These are phyloP conservation scores for Cercospora zeae-maydis DNA, from an alignment of 2,329 filamentous ascomycete species.

Conservation along the genomic window DNA sequence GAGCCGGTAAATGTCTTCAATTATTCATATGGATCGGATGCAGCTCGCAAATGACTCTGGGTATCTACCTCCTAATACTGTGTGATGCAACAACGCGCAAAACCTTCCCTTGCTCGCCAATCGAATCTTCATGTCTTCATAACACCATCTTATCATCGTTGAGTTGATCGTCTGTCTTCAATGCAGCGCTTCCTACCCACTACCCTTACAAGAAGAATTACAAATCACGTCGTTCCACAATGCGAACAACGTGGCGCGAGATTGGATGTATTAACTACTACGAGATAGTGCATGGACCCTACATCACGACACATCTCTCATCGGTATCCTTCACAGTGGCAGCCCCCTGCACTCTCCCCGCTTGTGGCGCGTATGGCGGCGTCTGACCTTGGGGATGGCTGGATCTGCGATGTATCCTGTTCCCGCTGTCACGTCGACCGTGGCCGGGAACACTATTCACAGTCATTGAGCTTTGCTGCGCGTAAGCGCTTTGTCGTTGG, in stretches of 20 bases:
- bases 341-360: conserved; percentile 21
- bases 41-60: background rate
- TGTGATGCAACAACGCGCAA: background rate
- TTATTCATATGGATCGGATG: background rate
- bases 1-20: background rate
- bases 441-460: conserved; percentile 18
- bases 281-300: conserved; percentile 8
- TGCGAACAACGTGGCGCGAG: background rate
- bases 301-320: conserved; percentile 51
- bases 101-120: background rate
- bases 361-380: conserved; percentile 1
- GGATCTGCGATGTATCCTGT: conserved; percentile 20
- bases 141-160: background rate
- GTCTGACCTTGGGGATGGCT: conserved; percentile 20
- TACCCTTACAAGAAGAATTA: background rate
- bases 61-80: background rate
- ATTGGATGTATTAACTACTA: background rate
- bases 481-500: conserved; percentile 30
- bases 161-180: background rate
- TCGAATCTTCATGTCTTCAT: background rate
- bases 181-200: background rate
- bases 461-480: conserved; percentile 18
- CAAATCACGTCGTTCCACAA: background rate
- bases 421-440: conserved; percentile 16
- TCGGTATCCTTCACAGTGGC: conserved; percentile 32